Evolutionary conservation across 768 basidiomycete species (phyloP).

Genomic region (Boletus patriciae): DNA sequence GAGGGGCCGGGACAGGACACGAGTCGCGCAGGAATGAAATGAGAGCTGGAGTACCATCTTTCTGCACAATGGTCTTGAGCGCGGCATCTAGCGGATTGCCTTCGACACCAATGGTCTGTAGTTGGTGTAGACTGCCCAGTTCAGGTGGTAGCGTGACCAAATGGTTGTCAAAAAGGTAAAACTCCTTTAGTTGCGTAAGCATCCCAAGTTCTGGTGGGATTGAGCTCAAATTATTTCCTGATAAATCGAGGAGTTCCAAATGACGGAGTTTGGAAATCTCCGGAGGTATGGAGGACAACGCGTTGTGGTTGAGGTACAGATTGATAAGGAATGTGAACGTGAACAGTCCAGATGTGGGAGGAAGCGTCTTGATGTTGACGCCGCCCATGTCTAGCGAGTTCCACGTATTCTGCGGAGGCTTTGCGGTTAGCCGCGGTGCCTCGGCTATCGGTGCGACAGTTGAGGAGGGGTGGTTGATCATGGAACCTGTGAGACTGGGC

Average conservation of each 20-base stretch:
- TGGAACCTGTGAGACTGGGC: slow-evolving; percentile 34
- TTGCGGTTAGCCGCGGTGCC: slow-evolving; percentile 62
- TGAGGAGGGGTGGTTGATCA: slow-evolving; percentile 67
- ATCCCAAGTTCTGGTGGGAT: slow-evolving; percentile 90
- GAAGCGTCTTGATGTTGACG: slow-evolving; percentile 87
- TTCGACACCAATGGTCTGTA: slow-evolving; percentile 92
- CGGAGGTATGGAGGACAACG: slow-evolving; percentile 72
- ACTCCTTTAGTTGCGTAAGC: slow-evolving; percentile 84
- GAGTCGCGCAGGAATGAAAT: slow-evolving; percentile 91
- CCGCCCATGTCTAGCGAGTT: slow-evolving; percentile 95
- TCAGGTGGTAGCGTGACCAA: slow-evolving; percentile 83
- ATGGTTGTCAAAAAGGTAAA: slow-evolving; percentile 95
- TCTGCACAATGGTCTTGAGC: slow-evolving; percentile 81
- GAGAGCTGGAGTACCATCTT: slow-evolving; percentile 89
- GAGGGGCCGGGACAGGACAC: slow-evolving; percentile 77
- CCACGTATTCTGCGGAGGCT: slow-evolving; percentile 80
- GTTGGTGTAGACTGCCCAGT: slow-evolving; percentile 85
- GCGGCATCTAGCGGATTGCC: slow-evolving; percentile 90
- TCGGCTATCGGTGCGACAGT: slow-evolving; percentile 72
- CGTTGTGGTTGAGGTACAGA: slow-evolving; percentile 96
- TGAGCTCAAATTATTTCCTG: slow-evolving; percentile 76
- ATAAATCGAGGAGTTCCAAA: slow-evolving; percentile 87
- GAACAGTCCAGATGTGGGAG: slow-evolving; percentile 71
- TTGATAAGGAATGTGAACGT: slow-evolving; percentile 90
- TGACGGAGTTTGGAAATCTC: slow-evolving; percentile 83